Evolutionary conservation across 805 yeast species (phyloP).

Genomic region (Wickerhamiella australiensis): DNA sequence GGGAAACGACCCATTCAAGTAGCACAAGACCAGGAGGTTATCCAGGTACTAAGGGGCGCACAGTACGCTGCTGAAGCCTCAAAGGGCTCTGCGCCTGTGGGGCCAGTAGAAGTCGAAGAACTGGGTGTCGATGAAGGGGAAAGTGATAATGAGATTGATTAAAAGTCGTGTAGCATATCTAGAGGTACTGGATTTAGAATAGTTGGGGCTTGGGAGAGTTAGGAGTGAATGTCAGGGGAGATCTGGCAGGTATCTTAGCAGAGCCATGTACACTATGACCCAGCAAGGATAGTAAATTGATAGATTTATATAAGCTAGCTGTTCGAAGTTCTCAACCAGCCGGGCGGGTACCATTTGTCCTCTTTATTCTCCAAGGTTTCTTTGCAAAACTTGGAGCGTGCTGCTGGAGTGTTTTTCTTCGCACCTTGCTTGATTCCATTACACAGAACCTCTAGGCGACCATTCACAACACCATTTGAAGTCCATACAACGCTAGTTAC

Average conservation of each 20-base stretch:
- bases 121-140: conserved; percentile 15
- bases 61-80: conserved; percentile 35
- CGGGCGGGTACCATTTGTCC: conserved; percentile 15
- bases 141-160: conserved; percentile 14
- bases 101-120: conserved; percentile 14
- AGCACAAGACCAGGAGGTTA: conserved; percentile 43
- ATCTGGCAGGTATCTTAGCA: no score
- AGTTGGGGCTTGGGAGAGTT: no score
- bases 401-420: neutral
- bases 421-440: conserved; percentile 22
- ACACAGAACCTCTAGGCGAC: conserved; percentile 19
- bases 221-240: no score
- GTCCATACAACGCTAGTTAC: conserved; percentile 7
- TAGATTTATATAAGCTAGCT: no score
- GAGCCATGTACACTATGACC: no score
- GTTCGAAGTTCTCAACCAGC: conserved; percentile 18
- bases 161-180: neutral
- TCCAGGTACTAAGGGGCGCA: conserved; percentile 62
- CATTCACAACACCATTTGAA: neutral
- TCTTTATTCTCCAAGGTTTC: conserved; percentile 13
- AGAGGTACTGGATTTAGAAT: no score
- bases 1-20: conserved; percentile 70
- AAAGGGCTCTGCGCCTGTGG: conserved; percentile 15
- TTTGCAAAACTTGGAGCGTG: neutral
- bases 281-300: no score